Conservation (phyloP, 2,329 filamentous ascomycete species). For the Pseudogymnoascus sp. region DNA sequence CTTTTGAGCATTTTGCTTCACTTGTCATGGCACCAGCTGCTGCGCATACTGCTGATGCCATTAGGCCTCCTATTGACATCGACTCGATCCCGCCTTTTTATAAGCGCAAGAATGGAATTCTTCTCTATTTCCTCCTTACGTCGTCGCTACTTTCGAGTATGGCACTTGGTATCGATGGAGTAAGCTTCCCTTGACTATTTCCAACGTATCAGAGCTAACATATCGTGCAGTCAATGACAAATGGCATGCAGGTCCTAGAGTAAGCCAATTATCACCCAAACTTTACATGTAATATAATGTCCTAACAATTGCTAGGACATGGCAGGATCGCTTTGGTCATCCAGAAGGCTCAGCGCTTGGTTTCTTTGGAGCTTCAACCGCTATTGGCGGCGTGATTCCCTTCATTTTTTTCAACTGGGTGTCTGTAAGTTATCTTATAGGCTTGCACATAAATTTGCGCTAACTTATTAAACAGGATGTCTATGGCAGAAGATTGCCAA, state of each 20-base stretch:
- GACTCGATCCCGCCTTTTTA: slow-evolving; percentile 19
- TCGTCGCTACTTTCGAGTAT: slow-evolving; percentile 37
- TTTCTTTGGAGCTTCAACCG: slow-evolving; percentile 34
- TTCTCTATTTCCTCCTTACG: slow-evolving; percentile 37
- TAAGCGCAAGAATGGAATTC: slow-evolving; percentile 33
- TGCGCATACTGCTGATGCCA: slow-evolving; percentile 21
- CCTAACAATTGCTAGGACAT: slow-evolving; percentile 16
- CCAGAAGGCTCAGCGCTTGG: slow-evolving; percentile 33
- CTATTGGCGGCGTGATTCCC: slow-evolving; percentile 35
- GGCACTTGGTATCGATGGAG: slow-evolving; percentile 36
- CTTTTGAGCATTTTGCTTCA: slow-evolving; percentile 10
- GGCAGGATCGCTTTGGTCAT: slow-evolving; percentile 34
- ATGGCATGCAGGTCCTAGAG: slow-evolving; percentile 33
- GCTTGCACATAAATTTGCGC: not conserved
- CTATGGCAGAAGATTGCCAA: slow-evolving; percentile 30
- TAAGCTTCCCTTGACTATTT: slow-evolving; percentile 20
- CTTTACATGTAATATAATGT: not conserved
- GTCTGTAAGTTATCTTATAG: not conserved
- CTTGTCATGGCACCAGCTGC: slow-evolving; percentile 21
- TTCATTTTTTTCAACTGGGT: slow-evolving; percentile 3
- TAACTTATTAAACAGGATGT: not conserved
- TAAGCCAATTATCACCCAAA: not conserved
- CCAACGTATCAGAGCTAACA: not conserved
- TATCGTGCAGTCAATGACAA: slow-evolving; percentile 31
- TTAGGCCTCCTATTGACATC: slow-evolving; percentile 21